Conservation (phyloP, 164 flowering plant genomes). For the Vitis amurensis region DNA sequence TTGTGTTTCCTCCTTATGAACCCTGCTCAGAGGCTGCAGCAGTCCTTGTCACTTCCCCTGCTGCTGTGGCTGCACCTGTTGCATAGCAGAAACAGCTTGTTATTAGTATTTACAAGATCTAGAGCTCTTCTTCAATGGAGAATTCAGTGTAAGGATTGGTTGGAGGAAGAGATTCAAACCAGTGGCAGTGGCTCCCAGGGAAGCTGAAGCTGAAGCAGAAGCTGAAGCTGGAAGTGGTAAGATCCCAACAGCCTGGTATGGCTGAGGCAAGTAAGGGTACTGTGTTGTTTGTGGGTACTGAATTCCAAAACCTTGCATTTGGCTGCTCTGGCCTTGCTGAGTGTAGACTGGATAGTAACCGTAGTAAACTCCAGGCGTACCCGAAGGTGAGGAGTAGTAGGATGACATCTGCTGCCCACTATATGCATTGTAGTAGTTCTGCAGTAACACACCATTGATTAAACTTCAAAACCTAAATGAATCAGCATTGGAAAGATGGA, state of each 20-base stretch:
- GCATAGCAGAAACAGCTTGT: not conserved
- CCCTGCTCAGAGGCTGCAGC: not conserved
- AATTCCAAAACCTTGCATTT: not conserved
- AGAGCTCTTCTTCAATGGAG: not conserved
- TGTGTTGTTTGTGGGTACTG: slow-evolving; percentile 10
- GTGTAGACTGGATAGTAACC: slow-evolving; percentile 11
- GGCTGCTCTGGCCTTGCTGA: slow-evolving; percentile 4
- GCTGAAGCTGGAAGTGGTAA: not conserved
- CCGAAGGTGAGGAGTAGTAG: not conserved
- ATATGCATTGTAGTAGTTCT: slow-evolving; percentile 25
- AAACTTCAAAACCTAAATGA: not conserved
- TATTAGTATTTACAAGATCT: not conserved
- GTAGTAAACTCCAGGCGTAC: slow-evolving; percentile 10
- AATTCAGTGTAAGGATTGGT: not conserved
- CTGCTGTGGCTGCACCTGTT: not conserved
- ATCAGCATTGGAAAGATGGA: no score
- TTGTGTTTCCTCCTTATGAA: not conserved
- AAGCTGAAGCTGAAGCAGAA: not conserved
- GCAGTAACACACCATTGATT: not conserved
- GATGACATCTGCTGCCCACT: slow-evolving; percentile 11
- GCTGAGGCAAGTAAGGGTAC: not conserved
- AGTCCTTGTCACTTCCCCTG: not conserved
- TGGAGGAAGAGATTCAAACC: slow-evolving; percentile 3
- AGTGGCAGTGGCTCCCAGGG: not conserved
- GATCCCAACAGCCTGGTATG: not conserved